Evolutionary conservation across 352 stramenopile species (phyloP), one percentile per base, ranked within the genome.

Genomic region (Globisporangium spiculum): DNA sequence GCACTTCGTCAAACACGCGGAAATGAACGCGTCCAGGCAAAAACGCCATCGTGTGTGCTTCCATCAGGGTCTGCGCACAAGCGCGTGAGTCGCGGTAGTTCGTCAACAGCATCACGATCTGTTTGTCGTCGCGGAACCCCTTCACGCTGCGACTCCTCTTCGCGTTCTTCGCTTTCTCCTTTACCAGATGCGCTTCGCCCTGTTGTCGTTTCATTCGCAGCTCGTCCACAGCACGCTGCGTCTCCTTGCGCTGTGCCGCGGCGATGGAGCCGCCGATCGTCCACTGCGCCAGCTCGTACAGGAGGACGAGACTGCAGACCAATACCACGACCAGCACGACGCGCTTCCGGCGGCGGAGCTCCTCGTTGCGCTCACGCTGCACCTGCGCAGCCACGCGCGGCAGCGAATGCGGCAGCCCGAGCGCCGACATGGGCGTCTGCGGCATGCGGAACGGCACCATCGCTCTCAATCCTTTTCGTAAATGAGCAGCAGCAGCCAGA

Each of bases 51-150:
- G 76, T 54, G 24, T 63, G 71, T 2, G 84, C 84, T 18, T 86
- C 73, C 8, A 80, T 44, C 52, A 96, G 68, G 26, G 76, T 76
- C n/a, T 75, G 73, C 24, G 83, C 84, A 55, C 88, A 96, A 16
- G 68, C 66, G 6, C 81, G 71, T 5, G 77, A 73, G 65, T 96
- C 79, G 69, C 82, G 76, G 46, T 76, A 82, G 68, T 90, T 89
- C 4, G 82, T 87, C 26, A 96, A 71, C 56, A 96, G 69, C 63
- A 96, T 54, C 63, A 90, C 84, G 60, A 92, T 86, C 70, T 88
- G 63, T 63, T 92, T 91, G 24, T 91, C 77, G 62, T 93, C 62
- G 26, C 71, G 83, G 64, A 92, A 90, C n/a, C 81, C 80, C 22
- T 74, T 73, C 41, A 46, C 32, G 41, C 56, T 34, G 27, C 38